phyloP scores from a whole-genome alignment of 1,284 basidiomycete species.

The Moesziomyces sp. region DNA sequence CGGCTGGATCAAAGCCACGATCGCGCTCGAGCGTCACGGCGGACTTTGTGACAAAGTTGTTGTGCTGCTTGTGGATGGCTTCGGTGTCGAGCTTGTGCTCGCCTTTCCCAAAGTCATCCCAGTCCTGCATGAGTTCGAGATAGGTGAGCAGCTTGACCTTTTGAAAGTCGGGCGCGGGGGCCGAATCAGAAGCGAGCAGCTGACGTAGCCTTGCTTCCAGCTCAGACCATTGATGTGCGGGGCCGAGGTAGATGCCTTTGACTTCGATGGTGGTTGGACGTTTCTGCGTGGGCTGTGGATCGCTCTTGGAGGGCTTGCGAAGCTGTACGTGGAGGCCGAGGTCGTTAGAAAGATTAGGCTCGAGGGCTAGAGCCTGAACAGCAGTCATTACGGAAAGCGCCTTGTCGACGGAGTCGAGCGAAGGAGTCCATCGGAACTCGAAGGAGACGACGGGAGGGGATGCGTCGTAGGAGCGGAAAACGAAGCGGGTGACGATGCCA shows the following conservation, averaged over 20 bases:
- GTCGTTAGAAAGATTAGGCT: slow-evolving; percentile 28
- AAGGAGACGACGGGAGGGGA: slow-evolving; percentile 36
- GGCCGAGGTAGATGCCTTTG: slow-evolving; percentile 50
- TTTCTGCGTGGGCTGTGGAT: slow-evolving; percentile 17
- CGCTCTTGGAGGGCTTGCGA: slow-evolving; percentile 14
- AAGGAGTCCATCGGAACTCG: slow-evolving; percentile 51
- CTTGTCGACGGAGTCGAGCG: slow-evolving; percentile 17
- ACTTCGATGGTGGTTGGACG: slow-evolving; percentile 39
- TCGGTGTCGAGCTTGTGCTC: slow-evolving; percentile 59
- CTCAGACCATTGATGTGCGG: slow-evolving; percentile 14
- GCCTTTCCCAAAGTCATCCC: slow-evolving; percentile 60
- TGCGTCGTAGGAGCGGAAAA: slow-evolving; percentile 59
- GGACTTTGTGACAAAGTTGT: slow-evolving; percentile 61
- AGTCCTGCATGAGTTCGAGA: slow-evolving; percentile 52
- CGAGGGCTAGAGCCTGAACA: slow-evolving; percentile 40
- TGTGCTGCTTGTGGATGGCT: slow-evolving; percentile 50
- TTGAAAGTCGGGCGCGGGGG: slow-evolving; percentile 28
- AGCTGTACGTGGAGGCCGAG: slow-evolving; percentile 59
- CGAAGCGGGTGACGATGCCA: slow-evolving; percentile 65
- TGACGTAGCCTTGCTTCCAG: slow-evolving; percentile 14
- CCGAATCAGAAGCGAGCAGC: slow-evolving; percentile 24
- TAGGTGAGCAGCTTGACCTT: slow-evolving; percentile 27
- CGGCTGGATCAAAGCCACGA: slow-evolving; percentile 18
- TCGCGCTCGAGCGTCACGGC: slow-evolving; percentile 38
- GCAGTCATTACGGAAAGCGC: slow-evolving; percentile 37